phyloP scores from a whole-genome alignment of 345 rosid genomes.

The Gossypium bickii region DNA sequence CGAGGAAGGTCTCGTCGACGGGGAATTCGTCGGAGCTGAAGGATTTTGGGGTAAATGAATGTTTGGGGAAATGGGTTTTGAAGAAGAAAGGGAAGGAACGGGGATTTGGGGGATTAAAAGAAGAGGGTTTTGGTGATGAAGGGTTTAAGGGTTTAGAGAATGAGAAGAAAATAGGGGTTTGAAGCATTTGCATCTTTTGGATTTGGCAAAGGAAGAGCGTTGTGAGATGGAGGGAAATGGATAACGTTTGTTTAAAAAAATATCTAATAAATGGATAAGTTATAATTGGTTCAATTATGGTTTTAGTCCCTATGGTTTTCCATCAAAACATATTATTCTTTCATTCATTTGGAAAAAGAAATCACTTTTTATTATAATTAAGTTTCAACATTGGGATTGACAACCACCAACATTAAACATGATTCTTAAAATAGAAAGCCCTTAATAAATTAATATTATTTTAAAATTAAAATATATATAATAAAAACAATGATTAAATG shows the following conservation, averaged over 20 bases:
- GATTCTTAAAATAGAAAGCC: too few species aligned
- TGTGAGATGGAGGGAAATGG: background rate
- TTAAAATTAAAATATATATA: too few species aligned
- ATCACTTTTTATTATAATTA: too few species aligned
- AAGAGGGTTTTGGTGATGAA: slow-evolving; percentile 41
- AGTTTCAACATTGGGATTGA: too few species aligned
- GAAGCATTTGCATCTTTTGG: slow-evolving; percentile 47
- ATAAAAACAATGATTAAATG: too few species aligned
- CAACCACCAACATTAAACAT: too few species aligned
- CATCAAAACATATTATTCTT: too few species aligned
- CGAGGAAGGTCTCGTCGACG: slow-evolving; percentile 79
- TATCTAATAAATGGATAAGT: background rate
- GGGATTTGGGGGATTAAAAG: slow-evolving; percentile 13
- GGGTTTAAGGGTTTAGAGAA: slow-evolving; percentile 39
- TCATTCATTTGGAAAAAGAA: too few species aligned
- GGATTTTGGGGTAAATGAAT: slow-evolving; percentile 26
- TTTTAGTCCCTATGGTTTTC: background rate
- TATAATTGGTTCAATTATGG: background rate
- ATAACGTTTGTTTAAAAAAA: background rate
- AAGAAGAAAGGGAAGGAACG: slow-evolving; percentile 12
- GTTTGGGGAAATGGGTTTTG: slow-evolving; percentile 11
- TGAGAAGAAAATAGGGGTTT: slow-evolving; percentile 33
- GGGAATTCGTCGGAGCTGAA: slow-evolving; percentile 85
- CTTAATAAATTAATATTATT: too few species aligned
- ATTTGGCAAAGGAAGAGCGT: background rate